Conservation (phyloP, 164 flowering plant genomes). For the Pachysandra terminalis region DNA sequence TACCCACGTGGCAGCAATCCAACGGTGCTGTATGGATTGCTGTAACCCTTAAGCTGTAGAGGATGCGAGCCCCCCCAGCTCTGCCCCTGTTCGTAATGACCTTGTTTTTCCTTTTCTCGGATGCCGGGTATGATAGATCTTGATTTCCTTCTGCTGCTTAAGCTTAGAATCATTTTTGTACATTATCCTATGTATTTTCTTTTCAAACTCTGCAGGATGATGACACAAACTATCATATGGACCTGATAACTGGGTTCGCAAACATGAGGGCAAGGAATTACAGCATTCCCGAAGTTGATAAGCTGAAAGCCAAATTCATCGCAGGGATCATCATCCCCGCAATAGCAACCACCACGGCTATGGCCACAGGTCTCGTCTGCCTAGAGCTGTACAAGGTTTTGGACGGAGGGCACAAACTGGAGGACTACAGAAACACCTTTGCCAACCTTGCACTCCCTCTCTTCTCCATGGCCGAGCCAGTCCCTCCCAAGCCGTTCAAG, state of each 20-base stretch:
- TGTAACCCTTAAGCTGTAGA: too few relatives aligned
- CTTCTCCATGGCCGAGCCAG: conserved; percentile 87
- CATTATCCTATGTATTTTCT: neutral
- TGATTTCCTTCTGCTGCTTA: neutral
- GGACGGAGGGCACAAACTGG: conserved; percentile 65
- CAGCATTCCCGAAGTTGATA: conserved; percentile 87
- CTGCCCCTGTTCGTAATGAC: too few relatives aligned
- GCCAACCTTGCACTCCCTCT: conserved; percentile 86
- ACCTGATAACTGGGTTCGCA: conserved; percentile 77
- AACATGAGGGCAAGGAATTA: conserved; percentile 94
- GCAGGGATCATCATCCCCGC: conserved; percentile 93
- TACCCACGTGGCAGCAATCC: too few relatives aligned
- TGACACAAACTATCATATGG: conserved; percentile 86
- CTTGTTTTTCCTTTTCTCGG: too few relatives aligned
- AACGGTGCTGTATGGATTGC: too few relatives aligned
- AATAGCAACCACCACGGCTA: conserved; percentile 81
- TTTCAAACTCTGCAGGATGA: conserved; percentile 66
- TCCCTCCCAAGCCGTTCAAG: conserved; percentile 81
- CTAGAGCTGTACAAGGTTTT: conserved; percentile 83
- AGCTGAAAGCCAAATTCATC: conserved; percentile 84
- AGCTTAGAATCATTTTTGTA: neutral
- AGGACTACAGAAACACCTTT: conserved; percentile 82
- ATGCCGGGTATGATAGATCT: neutral
- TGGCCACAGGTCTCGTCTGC: conserved; percentile 96
- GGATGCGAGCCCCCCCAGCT: too few relatives aligned